These are phyloP conservation scores for Rhynchospora breviuscula DNA, from an alignment of 176 grass and related monocot genomes.

Conservation along the genomic window DNA sequence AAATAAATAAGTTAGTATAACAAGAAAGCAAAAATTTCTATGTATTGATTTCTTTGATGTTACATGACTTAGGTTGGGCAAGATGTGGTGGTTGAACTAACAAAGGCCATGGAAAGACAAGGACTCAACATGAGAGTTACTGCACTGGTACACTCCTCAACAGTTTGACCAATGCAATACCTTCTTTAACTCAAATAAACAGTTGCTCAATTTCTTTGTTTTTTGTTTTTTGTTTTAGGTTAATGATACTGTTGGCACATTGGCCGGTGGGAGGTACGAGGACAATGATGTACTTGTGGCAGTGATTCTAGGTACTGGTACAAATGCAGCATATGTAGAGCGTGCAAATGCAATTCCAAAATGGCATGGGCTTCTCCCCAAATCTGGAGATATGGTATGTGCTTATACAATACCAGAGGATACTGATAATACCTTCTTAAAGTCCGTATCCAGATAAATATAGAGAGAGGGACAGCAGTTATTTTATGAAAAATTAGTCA, in stretches of 20 bases:
- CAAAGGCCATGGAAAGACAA: constrained; percentile 47
- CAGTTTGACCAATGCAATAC: not conserved
- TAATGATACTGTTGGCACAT: constrained; percentile 23
- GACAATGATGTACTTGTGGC: constrained; percentile 56
- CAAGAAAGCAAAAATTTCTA: not conserved
- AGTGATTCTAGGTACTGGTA: constrained; percentile 72
- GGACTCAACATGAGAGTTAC: constrained; percentile 67
- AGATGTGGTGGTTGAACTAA: constrained; percentile 72
- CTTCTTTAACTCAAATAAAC: not conserved
- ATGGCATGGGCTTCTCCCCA: constrained; percentile 47
- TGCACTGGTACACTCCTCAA: constrained; percentile 28
- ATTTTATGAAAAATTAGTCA: not conserved
- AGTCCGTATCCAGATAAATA: not conserved
- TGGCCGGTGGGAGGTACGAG: constrained; percentile 42
- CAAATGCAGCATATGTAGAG: constrained; percentile 85
- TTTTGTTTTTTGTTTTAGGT: constrained; percentile 8
- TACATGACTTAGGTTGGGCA: constrained; percentile 41
- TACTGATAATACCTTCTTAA: not conserved
- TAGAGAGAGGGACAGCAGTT: not conserved
- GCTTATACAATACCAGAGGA: not conserved
- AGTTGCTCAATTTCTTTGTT: not conserved
- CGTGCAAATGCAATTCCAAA: constrained; percentile 57
- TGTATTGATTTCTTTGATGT: not conserved
- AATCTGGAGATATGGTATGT: constrained; percentile 62
- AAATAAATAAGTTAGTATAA: not conserved